These are phyloP conservation scores for Saccharomycopsis sp. DNA, from an alignment of 805 yeast species.

Conservation along the genomic window DNA sequence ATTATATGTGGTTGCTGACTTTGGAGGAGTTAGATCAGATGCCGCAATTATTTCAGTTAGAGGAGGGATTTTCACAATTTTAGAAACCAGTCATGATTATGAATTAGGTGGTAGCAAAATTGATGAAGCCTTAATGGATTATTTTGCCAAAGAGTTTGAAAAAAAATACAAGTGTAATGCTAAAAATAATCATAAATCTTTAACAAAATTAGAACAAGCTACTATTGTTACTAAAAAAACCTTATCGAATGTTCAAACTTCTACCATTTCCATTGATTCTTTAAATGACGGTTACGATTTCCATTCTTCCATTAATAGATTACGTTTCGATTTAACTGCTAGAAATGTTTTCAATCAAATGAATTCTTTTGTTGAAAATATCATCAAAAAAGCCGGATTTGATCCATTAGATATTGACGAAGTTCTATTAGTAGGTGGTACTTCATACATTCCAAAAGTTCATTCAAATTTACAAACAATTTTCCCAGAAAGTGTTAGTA, in stretches of 20 bases:
- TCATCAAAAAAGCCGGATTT: conserved; percentile 71
- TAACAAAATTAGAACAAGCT: conserved; percentile 81
- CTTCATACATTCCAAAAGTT: conserved; percentile 86
- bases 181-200: conserved; percentile 66
- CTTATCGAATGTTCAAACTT: conserved; percentile 75
- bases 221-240: conserved; percentile 83
- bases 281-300: conserved; percentile 90
- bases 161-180: conserved; percentile 80
- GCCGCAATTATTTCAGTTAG: conserved; percentile 89
- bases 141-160: conserved; percentile 88
- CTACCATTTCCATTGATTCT: conserved; percentile 90
- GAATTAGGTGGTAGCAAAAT: conserved; percentile 82
- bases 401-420: conserved; percentile 84
- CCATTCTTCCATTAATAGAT: conserved; percentile 86
- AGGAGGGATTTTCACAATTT: conserved; percentile 85
- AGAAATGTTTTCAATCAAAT: conserved; percentile 69
- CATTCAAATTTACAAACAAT: conserved; percentile 60
- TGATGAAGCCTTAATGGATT: conserved; percentile 71
- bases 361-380: conserved; percentile 63
- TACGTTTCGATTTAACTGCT: conserved; percentile 83
- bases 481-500: conserved; percentile 64
- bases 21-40: conserved; percentile 93
- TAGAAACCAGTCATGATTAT: conserved; percentile 75
- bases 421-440: conserved; percentile 88
- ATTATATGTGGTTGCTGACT: conserved; percentile 85